Percentiles rank a stretch among this genome's conserved stretches.
phyloP scores from a whole-genome alignment of 2,329 filamentous ascomycete genomes.

The Beauveria scarabaeidicola region DNA sequence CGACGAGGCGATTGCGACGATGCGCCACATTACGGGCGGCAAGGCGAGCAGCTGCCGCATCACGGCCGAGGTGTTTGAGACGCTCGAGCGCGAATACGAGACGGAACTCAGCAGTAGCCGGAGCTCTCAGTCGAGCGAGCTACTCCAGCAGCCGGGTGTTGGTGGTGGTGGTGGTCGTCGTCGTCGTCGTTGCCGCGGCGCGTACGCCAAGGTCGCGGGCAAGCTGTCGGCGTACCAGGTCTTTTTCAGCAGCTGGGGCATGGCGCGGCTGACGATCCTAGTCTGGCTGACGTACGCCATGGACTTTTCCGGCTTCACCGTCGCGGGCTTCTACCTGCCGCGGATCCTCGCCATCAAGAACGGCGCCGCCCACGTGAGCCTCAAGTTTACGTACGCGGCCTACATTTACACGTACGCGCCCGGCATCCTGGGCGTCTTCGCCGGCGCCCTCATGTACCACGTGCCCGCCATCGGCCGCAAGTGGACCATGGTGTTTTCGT shows the following conservation, averaged over 20 bases:
- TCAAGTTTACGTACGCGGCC: slow-evolving; percentile 39
- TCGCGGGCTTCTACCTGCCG: slow-evolving; percentile 36
- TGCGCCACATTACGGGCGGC: slow-evolving; percentile 36
- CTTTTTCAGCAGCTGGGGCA: slow-evolving; percentile 24
- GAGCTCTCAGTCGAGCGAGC: slow-evolving; percentile 14
- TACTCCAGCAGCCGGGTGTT: slow-evolving; percentile 13
- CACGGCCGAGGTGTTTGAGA: slow-evolving; percentile 28
- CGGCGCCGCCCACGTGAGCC: slow-evolving; percentile 31
- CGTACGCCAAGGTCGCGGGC: slow-evolving; percentile 14
- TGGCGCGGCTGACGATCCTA: slow-evolving; percentile 27
- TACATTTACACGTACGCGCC: slow-evolving; percentile 48
- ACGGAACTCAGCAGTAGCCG: slow-evolving; percentile 11
- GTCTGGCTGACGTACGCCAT: slow-evolving; percentile 31
- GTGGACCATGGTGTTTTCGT: slow-evolving; percentile 36
- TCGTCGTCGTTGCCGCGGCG: not conserved
- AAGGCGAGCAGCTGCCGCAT: slow-evolving; percentile 28
- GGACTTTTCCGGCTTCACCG: slow-evolving; percentile 31
- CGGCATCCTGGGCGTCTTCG: slow-evolving; percentile 40
- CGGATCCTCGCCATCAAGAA: slow-evolving; percentile 45
- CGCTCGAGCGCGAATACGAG: slow-evolving; percentile 17
- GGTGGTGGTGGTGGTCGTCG: slow-evolving; percentile 1
- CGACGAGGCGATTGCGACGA: slow-evolving; percentile 36
- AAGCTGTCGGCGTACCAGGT: slow-evolving; percentile 23
- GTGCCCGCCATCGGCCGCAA: slow-evolving; percentile 31
- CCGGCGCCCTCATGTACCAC: slow-evolving; percentile 34